phyloP scores from a whole-genome alignment of 352 stramenopile genomes.

The Globisporangium orthogonon region DNA sequence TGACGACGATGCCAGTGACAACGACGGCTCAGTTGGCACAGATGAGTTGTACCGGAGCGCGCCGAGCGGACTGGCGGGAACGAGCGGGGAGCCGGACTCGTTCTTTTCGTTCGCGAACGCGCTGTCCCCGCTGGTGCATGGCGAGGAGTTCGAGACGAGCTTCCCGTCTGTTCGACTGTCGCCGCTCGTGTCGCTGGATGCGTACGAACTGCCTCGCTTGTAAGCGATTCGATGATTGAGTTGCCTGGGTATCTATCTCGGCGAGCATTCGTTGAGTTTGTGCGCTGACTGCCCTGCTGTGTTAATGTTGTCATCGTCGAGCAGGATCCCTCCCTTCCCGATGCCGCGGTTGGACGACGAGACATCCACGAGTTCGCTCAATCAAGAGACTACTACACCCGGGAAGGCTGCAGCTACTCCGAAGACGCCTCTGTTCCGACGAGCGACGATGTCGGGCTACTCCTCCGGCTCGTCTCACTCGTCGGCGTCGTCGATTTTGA shows the following conservation, averaged over 20 bases:
- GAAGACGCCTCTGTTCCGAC: constrained; percentile 15
- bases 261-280: background rate
- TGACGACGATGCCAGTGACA: constrained; percentile 4
- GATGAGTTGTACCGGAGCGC: constrained; percentile 34
- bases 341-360: constrained; percentile 21
- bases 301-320: background rate
- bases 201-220: constrained; percentile 59
- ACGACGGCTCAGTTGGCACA: constrained; percentile 11
- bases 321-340: constrained; percentile 61
- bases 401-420: constrained; percentile 7
- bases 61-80: constrained; percentile 25
- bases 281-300: background rate
- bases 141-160: constrained; percentile 54
- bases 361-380: background rate
- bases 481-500: constrained; percentile 18
- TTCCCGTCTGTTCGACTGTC: constrained; percentile 60
- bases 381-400: background rate
- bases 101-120: constrained; percentile 80
- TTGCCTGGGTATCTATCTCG: background rate
- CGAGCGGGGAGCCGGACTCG: constrained; percentile 53
- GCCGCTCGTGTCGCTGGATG: constrained; percentile 39
- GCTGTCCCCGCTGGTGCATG: constrained; percentile 53
- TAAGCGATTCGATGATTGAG: constrained; percentile 21
- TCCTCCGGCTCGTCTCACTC: constrained; percentile 23
- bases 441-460: constrained; percentile 21